phyloP scores from a whole-genome alignment of 2,329 filamentous ascomycete genomes.

The Talaromyces amestolkiae region DNA sequence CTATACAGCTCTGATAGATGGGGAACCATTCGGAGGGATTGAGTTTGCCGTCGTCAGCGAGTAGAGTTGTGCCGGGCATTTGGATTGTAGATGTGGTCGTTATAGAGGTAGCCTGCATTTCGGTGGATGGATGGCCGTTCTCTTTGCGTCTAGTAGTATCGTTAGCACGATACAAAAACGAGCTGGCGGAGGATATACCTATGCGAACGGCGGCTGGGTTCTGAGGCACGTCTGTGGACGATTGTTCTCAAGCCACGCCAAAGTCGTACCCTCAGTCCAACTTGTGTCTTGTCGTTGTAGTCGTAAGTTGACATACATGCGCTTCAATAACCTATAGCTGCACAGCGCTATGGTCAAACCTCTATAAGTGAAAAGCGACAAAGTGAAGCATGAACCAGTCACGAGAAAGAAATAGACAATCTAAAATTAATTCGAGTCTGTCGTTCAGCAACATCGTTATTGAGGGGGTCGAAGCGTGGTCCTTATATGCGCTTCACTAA shows the following conservation, averaged over 20 bases:
- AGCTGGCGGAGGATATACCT: conserved; percentile 10
- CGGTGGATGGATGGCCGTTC: neutral
- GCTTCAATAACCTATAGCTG: conserved; percentile 9
- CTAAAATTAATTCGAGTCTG: neutral
- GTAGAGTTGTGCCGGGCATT: neutral
- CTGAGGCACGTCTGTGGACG: neutral
- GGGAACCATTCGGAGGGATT: conserved; percentile 85
- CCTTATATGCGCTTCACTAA: conserved; percentile 17
- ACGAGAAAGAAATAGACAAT: neutral
- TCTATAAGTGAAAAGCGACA: neutral
- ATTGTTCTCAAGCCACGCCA: conserved; percentile 7
- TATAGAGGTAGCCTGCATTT: neutral
- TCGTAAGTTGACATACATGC: conserved; percentile 21
- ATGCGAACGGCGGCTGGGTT: conserved; percentile 2
- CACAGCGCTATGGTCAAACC: neutral
- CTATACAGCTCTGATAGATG: conserved; percentile 79
- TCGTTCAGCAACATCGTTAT: conserved; percentile 3
- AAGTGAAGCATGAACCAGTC: conserved; percentile 12
- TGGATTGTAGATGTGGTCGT: neutral
- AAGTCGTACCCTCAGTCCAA: neutral
- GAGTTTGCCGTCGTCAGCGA: conserved; percentile 45
- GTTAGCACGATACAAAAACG: neutral
- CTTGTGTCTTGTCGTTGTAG: neutral
- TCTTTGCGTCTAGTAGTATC: neutral
- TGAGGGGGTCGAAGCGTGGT: conserved; percentile 2